phyloP scores from a whole-genome alignment of 192 early-diverging fungal genomes.

The Oehlia diaphana region DNA sequence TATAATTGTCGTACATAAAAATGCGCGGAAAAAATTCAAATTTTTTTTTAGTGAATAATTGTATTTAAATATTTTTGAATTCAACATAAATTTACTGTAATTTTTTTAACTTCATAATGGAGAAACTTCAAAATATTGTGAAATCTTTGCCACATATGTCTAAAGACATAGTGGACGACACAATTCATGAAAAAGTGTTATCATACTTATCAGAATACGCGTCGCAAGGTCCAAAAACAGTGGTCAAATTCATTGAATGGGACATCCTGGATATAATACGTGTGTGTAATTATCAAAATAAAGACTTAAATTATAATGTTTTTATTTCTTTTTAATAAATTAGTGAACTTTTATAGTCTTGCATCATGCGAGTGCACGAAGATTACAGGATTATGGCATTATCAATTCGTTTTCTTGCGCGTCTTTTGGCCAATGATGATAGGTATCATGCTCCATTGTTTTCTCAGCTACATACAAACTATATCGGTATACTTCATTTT shows the following conservation, averaged over 20 bases:
- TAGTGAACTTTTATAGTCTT: not conserved
- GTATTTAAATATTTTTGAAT: no score
- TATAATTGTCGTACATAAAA: not conserved
- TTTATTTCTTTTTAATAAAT: not conserved
- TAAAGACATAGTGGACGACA: slow-evolving; percentile 70
- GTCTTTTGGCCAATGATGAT: slow-evolving; percentile 28
- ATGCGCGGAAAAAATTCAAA: no score
- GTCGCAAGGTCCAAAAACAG: slow-evolving; percentile 33
- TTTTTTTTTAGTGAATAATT: no score
- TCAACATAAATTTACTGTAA: no score
- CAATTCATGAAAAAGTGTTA: slow-evolving; percentile 74
- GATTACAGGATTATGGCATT: slow-evolving; percentile 44
- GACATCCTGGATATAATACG: slow-evolving; percentile 41
- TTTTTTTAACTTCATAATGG: slow-evolving; percentile 14
- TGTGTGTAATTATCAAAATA: slow-evolving; percentile 9
- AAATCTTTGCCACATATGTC: slow-evolving; percentile 65
- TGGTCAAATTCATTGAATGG: slow-evolving; percentile 43
- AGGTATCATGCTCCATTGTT: slow-evolving; percentile 17
- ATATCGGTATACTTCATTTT: slow-evolving; percentile 35
- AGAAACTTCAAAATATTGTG: slow-evolving; percentile 49
- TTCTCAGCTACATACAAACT: slow-evolving; percentile 22
- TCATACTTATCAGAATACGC: slow-evolving; percentile 57
- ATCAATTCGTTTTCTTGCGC: slow-evolving; percentile 39
- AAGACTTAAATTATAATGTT: no score
- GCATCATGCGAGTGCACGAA: slow-evolving; percentile 15